Evolutionary conservation across 2,329 filamentous ascomycete species (phyloP).

Genomic region (Talaromyces piceae): DNA sequence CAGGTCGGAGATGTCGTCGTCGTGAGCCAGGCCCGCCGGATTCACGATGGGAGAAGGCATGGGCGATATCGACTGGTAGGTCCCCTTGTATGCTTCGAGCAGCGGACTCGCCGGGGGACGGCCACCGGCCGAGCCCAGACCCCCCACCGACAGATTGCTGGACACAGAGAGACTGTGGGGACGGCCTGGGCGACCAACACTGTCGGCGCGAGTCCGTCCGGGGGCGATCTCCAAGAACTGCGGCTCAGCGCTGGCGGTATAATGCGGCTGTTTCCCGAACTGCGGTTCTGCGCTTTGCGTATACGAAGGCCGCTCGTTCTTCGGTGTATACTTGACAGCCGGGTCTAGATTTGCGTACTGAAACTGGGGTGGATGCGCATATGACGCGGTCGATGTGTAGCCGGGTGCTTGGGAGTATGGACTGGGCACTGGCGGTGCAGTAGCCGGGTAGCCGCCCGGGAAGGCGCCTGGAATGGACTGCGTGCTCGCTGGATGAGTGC

Average conservation of each 20-base stretch:
- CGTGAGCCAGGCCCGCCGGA: slow-evolving; percentile 44
- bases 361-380: slow-evolving; percentile 26
- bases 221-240: slow-evolving; percentile 28
- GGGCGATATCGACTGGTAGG: slow-evolving; percentile 87
- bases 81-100: slow-evolving; percentile 85
- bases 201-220: slow-evolving; percentile 14
- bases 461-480: slow-evolving; percentile 11
- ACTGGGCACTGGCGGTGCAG: not conserved
- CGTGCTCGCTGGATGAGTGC: slow-evolving; percentile 17
- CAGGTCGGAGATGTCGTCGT: slow-evolving; percentile 48
- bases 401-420: slow-evolving; percentile 4
- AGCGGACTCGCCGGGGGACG: slow-evolving; percentile 70
- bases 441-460: slow-evolving; percentile 9
- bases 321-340: slow-evolving; percentile 28
- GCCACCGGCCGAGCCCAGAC: slow-evolving; percentile 27
- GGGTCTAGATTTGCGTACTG: slow-evolving; percentile 36
- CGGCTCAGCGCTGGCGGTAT: slow-evolving; percentile 19
- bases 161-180: slow-evolving; percentile 31
- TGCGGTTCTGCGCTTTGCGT: slow-evolving; percentile 20
- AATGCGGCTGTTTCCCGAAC: slow-evolving; percentile 20
- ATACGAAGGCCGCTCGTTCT: slow-evolving; percentile 16
- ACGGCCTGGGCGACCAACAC: slow-evolving; percentile 7
- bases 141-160: slow-evolving; percentile 30
- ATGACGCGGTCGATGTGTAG: slow-evolving; percentile 14
- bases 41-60: slow-evolving; percentile 69